These are phyloP conservation scores for Colletotrichum falcatum DNA, from an alignment of 2,329 filamentous ascomycete species.

Conservation along the genomic window DNA sequence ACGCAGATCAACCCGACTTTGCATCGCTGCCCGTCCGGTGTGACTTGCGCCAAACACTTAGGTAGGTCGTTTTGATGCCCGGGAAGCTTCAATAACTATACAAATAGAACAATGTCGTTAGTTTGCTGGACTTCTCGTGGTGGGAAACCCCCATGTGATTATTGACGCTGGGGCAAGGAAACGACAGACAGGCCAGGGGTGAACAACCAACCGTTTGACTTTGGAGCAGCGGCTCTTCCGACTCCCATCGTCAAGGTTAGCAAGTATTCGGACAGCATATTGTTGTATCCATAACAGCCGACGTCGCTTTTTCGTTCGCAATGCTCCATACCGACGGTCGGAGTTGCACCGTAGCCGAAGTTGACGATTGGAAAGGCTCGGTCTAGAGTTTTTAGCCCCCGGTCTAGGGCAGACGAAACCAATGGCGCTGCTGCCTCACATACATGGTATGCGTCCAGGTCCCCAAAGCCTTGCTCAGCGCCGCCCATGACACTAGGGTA, in stretches of 20 bases:
- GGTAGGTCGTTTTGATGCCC: not conserved
- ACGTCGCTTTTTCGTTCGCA: conserved; percentile 1
- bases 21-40: conserved; percentile 4
- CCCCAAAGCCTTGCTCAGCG: conserved; percentile 11
- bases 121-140: not conserved
- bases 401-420: not conserved
- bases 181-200: conserved; percentile 2
- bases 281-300: conserved; percentile 1
- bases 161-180: not conserved
- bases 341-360: conserved; percentile 9
- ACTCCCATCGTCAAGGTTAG: not conserved
- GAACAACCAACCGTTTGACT: conserved; percentile 16
- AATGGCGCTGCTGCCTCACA: conserved; percentile 22
- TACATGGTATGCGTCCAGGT: conserved; percentile 13
- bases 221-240: not conserved
- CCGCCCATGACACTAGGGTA: conserved; percentile 18
- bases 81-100: not conserved
- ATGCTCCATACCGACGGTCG: conserved; percentile 3
- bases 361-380: not conserved
- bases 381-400: conserved; percentile 10
- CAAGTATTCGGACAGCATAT: not conserved
- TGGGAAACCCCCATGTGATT: conserved; percentile 5
- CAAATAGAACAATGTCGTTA: not conserved
- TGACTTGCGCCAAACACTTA: not conserved
- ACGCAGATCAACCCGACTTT: conserved; percentile 28